Percentiles rank a stretch among this genome's conserved stretches.
phyloP scores from a whole-genome alignment of 2,329 filamentous ascomycete genomes.

The Furcasterigmium sp. region DNA sequence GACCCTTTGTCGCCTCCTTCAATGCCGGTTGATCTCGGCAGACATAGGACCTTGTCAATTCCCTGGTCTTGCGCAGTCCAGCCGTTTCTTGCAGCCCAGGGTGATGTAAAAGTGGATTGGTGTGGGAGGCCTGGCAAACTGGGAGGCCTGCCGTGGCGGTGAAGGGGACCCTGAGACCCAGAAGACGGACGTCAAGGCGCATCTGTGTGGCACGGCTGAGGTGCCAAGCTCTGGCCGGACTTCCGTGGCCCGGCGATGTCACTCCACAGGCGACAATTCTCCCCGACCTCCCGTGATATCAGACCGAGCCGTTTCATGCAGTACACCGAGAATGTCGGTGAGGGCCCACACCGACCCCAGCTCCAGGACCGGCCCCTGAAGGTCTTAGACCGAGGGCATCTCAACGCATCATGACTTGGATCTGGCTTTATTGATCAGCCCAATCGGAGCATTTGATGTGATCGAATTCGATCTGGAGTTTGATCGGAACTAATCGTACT shows the following conservation, averaged over 20 bases:
- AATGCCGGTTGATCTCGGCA: not conserved
- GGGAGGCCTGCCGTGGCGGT: too few species aligned
- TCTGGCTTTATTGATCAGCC: too few species aligned
- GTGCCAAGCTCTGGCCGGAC: not conserved
- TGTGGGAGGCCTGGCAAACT: not conserved
- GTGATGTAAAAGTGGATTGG: constrained; percentile 6
- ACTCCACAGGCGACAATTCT: too few species aligned
- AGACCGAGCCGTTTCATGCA: not conserved
- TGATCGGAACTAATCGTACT: not conserved
- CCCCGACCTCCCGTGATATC: constrained; percentile 1
- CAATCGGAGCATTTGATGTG: not conserved
- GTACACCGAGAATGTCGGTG: not conserved
- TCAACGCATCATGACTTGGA: constrained; percentile 1
- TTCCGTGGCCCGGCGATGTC: not conserved
- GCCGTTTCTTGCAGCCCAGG: not conserved
- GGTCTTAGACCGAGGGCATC: too few species aligned
- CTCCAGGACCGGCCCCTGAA: not conserved
- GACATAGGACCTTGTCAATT: too few species aligned
- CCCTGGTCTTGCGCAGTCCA: too few species aligned
- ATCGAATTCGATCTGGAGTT: not conserved
- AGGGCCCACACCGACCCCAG: not conserved
- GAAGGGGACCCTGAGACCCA: not conserved
- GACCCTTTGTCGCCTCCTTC: too few species aligned
- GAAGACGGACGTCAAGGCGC: not conserved
- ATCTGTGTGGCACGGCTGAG: too few species aligned